Conservation (phyloP, 179 eudicot species). For the Corrigiola litoralis region DNA sequence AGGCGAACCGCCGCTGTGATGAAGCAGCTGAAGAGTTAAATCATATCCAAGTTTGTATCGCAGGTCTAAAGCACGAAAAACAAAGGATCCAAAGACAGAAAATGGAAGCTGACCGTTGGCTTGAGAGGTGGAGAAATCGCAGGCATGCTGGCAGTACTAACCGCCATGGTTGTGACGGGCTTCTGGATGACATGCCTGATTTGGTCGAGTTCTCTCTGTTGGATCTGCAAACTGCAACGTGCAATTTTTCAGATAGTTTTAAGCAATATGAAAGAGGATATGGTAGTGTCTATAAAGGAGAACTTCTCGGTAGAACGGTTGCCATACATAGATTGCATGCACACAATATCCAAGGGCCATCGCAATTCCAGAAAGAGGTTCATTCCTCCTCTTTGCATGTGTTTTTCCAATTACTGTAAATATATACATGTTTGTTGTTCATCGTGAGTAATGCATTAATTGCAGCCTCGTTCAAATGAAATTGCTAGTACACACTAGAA, state of each 20-base stretch:
- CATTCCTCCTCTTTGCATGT: neutral
- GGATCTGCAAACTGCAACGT: constrained; percentile 78
- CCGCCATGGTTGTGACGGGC: constrained; percentile 24
- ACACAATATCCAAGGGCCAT: constrained; percentile 51
- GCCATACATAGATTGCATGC: constrained; percentile 62
- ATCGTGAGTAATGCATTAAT: neutral
- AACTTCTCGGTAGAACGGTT: constrained; percentile 59
- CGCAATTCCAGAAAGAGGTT: constrained; percentile 72
- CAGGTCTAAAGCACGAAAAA: constrained; percentile 52
- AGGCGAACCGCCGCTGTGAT: constrained; percentile 52
- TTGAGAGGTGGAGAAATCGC: constrained; percentile 61
- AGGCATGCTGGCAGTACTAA: constrained; percentile 33
- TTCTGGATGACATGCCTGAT: constrained; percentile 35
- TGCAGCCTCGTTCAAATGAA: neutral
- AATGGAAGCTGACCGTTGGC: constrained; percentile 64
- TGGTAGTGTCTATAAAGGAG: constrained; percentile 83
- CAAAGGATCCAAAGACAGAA: constrained; percentile 55
- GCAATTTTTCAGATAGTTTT: constrained; percentile 76
- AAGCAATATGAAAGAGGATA: constrained; percentile 55
- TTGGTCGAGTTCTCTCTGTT: constrained; percentile 52
- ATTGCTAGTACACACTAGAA: no score
- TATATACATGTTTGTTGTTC: neutral
- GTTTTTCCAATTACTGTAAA: neutral
- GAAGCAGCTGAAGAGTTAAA: constrained; percentile 62
- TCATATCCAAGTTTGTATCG: constrained; percentile 47